Evolutionary conservation across 2,329 filamentous ascomycete genomes (phyloP), one percentile per base, ranked within the genome.

Genomic region (Fusarium falciforme): DNA sequence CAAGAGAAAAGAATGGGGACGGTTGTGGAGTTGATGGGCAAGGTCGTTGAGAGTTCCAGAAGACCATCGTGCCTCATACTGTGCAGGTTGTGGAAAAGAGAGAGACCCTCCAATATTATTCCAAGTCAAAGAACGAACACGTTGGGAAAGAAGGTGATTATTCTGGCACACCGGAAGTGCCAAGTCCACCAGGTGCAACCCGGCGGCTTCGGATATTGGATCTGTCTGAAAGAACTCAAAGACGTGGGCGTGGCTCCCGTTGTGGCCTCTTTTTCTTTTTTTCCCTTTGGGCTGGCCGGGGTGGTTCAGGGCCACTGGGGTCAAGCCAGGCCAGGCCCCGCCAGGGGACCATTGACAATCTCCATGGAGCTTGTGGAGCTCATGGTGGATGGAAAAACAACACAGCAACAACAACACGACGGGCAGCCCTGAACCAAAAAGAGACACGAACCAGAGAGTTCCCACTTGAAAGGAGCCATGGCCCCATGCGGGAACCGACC

Each of bases 161-260:
- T 60, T 68, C 52, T 72, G 64, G 64, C 44, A 35, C 67, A 66
- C 57, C 61, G 64, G 49, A 60, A 66, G 65, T 63, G 55, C 66
- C 66, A 74, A 68, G 66, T 67, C 63, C 66, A 67, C 67, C 42
- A 65, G 65, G 57, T 65, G 42, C 57, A 57, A 42, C 40, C 61
- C 73, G 63, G 71, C 44, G 54, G 36, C 55, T 59, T 72, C 72
- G 72, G 72, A 74, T 63, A 75, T 74, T 74, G 68, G 72, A 67
- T 75, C 71, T 74, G 20, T 35, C 35, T 27, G 20, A 62, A 66
- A 61, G 55, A 55, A 55, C 66, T 68, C 64, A 58, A 54, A 55
- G 44, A 27, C 25, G 31, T 55, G 55, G 60, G 68, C 64, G 71
- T 64, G 64, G 72, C 64, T 74, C 71, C 64, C 64, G 64, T 64